Evolutionary conservation across 768 basidiomycete genomes (phyloP), one percentile per base, ranked within the genome.

Genomic region (Phlebiopsis flavidoalba): DNA sequence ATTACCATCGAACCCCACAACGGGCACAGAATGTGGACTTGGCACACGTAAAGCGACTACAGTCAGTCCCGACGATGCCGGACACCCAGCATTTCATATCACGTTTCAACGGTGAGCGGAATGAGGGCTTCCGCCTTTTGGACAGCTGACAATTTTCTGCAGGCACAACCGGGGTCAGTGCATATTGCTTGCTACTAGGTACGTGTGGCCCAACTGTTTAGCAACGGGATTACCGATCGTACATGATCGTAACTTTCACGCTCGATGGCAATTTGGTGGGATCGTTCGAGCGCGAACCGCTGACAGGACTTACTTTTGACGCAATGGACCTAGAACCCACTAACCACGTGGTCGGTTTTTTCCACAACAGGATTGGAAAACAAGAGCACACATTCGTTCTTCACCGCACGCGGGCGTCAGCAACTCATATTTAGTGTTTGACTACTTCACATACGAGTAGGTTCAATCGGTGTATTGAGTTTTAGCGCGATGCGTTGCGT

Each of bases 241-340:
- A 33, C 48, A 58, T 58, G 57, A 58, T 50, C 19, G 7, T 58
- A 8, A 26, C 57, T 10, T 58, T 58, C 47, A 5, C 17, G 4
- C 49, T 58, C 11, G 57, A 58, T 22, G 57, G 46, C 45, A 10
- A 58, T 2, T 15, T 46, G 21, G 57, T 58, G n/a, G 57, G 57
- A 8, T 12, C 5, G 14, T 58, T 58, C 22, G 47, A 58, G 33
- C 46, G 57, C 46, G 57, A 26, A 50, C 21, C 4, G 48, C 57
- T 5, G 11, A 21, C 46, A 35, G n/a, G n/a, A n/a, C n/a, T n/a
- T n/a, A n/a, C n/a, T n/a, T n/a, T 11, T 11, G 15, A 15, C 26
- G n/a, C 47, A 58, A 26, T 58, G 57, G 57, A 58, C 48, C 17
- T 58, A 58, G n/a, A n/a, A n/a, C n/a, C n/a, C n/a, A n/a, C n/a